Conservation (phyloP, 257 asterid genomes). For the Capsicum rhomboideum region DNA sequence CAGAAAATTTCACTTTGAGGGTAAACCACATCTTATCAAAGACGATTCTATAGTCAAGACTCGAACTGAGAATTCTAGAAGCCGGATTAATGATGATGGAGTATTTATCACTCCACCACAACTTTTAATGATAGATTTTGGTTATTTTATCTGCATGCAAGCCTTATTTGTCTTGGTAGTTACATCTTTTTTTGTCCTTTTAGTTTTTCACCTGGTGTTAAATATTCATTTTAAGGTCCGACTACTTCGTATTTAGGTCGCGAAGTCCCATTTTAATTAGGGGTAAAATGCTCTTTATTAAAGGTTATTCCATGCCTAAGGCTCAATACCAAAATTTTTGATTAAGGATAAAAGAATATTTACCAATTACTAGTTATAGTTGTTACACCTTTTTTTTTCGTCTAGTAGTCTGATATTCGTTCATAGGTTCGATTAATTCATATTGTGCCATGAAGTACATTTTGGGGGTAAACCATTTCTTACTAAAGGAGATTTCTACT, state of each 20-base stretch:
- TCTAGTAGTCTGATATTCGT: too few relatives aligned
- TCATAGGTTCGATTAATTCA: too few relatives aligned
- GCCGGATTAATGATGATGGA: background rate
- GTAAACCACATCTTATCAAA: background rate
- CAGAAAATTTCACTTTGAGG: background rate
- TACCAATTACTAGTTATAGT: too few relatives aligned
- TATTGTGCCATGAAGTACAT: too few relatives aligned
- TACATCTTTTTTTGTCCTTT: background rate
- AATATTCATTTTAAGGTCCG: background rate
- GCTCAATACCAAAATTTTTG: too few relatives aligned
- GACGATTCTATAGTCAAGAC: background rate
- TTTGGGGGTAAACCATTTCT: too few relatives aligned
- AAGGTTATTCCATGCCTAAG: too few relatives aligned
- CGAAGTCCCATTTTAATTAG: too few relatives aligned
- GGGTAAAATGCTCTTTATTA: too few relatives aligned
- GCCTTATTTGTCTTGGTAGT: background rate
- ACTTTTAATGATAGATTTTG: background rate
- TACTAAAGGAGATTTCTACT: too few relatives aligned
- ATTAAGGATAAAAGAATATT: too few relatives aligned
- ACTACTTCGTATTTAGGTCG: background rate
- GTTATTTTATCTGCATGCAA: background rate
- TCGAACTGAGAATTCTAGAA: background rate
- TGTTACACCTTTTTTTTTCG: too few relatives aligned
- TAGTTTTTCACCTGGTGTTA: background rate
- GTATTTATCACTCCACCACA: background rate